These are phyloP conservation scores for Hypsizygus ulmarius DNA, from an alignment of 1,284 basidiomycete species.

Conservation along the genomic window DNA sequence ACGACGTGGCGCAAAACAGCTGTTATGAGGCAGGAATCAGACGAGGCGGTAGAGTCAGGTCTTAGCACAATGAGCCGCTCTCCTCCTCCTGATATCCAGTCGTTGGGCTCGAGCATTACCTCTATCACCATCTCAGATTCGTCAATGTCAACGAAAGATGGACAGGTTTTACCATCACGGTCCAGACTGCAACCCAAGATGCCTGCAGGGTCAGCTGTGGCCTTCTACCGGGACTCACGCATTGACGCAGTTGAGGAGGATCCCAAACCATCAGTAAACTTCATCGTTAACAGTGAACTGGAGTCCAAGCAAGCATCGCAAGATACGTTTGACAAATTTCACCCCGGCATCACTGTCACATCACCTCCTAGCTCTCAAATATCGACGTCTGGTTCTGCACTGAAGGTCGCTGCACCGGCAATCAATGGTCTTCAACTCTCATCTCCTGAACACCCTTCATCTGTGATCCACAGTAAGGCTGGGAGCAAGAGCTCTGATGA, in stretches of 20 bases:
- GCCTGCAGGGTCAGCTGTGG: slow-evolving; percentile 66
- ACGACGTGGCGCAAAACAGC: slow-evolving; percentile 57
- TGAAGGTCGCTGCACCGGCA: slow-evolving; percentile 13
- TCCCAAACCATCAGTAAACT: slow-evolving; percentile 51
- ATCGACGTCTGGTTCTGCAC: slow-evolving; percentile 10
- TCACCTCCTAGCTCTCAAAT: slow-evolving; percentile 5
- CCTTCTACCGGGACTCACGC: slow-evolving; percentile 64
- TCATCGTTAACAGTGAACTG: slow-evolving; percentile 75
- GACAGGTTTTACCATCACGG: slow-evolving; percentile 26
- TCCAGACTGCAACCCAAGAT: slow-evolving; percentile 52
- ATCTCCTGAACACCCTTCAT: slow-evolving; percentile 28
- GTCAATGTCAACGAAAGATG: slow-evolving; percentile 26
- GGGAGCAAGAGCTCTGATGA: slow-evolving; percentile 50
- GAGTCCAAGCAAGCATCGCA: slow-evolving; percentile 35
- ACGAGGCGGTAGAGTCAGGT: slow-evolving; percentile 21
- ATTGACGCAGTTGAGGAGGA: slow-evolving; percentile 45
- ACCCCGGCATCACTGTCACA: slow-evolving; percentile 14
- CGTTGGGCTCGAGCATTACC: slow-evolving; percentile 27
- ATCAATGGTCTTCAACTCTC: slow-evolving; percentile 28
- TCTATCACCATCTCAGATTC: slow-evolving; percentile 28
- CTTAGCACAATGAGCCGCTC: slow-evolving; percentile 58
- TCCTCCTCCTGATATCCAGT: slow-evolving; percentile 50
- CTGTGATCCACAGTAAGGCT: slow-evolving; percentile 32
- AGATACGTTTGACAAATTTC: slow-evolving; percentile 18
- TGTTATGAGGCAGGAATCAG: slow-evolving; percentile 17